Conservation (phyloP, 2,329 filamentous ascomycete species). For the Alternaria brassicicola region DNA sequence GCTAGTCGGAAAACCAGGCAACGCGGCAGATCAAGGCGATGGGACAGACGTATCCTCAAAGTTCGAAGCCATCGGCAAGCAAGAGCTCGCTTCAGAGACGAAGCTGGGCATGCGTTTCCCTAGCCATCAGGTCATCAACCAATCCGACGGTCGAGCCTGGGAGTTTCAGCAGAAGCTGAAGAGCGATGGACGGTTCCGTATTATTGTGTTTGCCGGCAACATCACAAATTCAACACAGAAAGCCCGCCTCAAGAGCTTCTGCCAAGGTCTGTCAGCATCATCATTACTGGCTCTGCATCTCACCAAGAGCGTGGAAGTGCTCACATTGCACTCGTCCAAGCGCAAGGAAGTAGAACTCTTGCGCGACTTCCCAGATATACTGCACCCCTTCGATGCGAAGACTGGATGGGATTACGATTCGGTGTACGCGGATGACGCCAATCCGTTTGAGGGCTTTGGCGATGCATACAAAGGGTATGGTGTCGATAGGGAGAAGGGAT, state of each 20-base stretch:
- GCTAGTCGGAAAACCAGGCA: conserved; percentile 61
- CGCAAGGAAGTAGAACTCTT: conserved; percentile 54
- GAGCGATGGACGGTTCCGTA: conserved; percentile 63
- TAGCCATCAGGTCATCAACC: conserved; percentile 65
- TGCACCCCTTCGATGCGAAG: conserved; percentile 52
- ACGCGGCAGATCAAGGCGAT: conserved; percentile 54
- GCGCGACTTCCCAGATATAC: conserved; percentile 51
- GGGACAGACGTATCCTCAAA: conserved; percentile 51
- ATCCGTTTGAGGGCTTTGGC: conserved; percentile 52
- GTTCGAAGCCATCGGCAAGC: conserved; percentile 43
- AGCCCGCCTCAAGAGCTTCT: conserved; percentile 56
- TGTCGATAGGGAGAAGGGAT: conserved; percentile 61
- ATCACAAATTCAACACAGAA: conserved; percentile 55
- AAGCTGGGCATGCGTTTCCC: conserved; percentile 64
- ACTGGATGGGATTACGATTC: conserved; percentile 52
- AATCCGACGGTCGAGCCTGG: conserved; percentile 62
- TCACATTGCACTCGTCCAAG: conserved; percentile 64
- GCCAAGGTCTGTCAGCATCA: conserved; percentile 49
- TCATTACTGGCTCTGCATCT: conserved; percentile 55
- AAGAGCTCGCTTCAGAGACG: conserved; percentile 54
- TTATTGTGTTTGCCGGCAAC: conserved; percentile 68
- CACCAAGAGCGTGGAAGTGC: conserved; percentile 62
- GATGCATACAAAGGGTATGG: conserved; percentile 64
- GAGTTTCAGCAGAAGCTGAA: conserved; percentile 64
- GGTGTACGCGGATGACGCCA: conserved; percentile 55